Conservation (phyloP, 1,139 yeast species). For the Fermentozyma sake region DNA sequence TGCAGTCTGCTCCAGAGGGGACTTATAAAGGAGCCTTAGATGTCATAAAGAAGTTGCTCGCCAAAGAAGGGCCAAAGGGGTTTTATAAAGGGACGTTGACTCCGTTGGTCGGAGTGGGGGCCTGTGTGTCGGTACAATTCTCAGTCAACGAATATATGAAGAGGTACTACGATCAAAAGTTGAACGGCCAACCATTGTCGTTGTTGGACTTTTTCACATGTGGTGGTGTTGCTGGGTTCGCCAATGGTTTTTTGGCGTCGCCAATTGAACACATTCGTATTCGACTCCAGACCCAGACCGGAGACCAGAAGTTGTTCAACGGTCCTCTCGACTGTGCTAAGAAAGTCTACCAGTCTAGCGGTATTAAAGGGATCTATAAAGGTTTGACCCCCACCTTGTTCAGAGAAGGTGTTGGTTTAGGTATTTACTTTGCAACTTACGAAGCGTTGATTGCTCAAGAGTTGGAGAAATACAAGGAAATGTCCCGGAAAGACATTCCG, state of each 20-base stretch:
- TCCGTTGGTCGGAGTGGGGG: conserved; percentile 91
- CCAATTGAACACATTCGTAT: conserved; percentile 95
- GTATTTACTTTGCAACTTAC: conserved; percentile 82
- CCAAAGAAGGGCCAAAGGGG: conserved; percentile 73
- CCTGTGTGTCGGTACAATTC: conserved; percentile 75
- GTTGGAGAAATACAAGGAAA: conserved; percentile 26
- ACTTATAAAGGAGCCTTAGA: conserved; percentile 71
- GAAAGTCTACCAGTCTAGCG: conserved; percentile 50
- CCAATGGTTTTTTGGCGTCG: conserved; percentile 80
- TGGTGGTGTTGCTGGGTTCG: conserved; percentile 87
- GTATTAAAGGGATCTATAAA: conserved; percentile 62
- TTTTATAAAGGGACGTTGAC: conserved; percentile 83
- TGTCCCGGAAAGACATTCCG: conserved; percentile 65
- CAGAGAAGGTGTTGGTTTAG: conserved; percentile 86
- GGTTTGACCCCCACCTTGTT: conserved; percentile 77
- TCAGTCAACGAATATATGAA: conserved; percentile 95
- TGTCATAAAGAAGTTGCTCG: conserved; percentile 64
- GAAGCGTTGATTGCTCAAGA: conserved; percentile 78
- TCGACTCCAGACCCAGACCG: conserved; percentile 79
- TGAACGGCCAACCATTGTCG: conserved; percentile 38
- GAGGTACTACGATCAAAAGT: conserved; percentile 50
- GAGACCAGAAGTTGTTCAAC: conserved; percentile 39
- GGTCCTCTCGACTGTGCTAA: conserved; percentile 82
- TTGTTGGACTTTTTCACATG: conserved; percentile 65
- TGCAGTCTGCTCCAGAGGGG: conserved; percentile 81